A percentile compares a stretch with the other conserved stretches of the same genome.
Evolutionary conservation across 2,329 filamentous ascomycete species (phyloP).

Genomic region (Paracorniculantispora psalliotae): DNA sequence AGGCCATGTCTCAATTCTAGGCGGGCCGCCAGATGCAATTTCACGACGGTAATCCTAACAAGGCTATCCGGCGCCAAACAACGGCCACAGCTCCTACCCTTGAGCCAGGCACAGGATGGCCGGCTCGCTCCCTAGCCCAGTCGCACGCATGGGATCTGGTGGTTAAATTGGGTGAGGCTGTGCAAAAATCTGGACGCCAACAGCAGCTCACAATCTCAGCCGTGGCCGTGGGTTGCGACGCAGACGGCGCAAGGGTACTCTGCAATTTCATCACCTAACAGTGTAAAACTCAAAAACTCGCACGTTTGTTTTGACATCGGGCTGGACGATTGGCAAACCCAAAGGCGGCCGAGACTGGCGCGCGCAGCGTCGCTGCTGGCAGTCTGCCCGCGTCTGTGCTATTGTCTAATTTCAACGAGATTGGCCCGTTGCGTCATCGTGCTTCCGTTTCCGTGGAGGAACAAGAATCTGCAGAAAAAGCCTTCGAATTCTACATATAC

Average conservation of each 20-base stretch:
- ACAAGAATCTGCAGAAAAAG: not conserved
- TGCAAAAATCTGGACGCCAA: not conserved
- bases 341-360: not conserved
- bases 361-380: not conserved
- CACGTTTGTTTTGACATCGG: not conserved
- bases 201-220: not conserved
- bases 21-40: not conserved
- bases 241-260: not conserved
- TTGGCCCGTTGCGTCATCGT: not conserved
- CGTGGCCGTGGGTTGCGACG: not conserved
- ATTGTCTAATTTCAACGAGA: not conserved
- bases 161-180: not conserved
- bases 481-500: not conserved
- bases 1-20: not conserved
- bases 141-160: not conserved
- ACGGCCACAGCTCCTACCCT: not conserved
- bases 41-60: not conserved
- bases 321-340: no score
- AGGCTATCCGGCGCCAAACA: not conserved
- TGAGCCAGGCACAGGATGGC: not conserved
- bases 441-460: not conserved
- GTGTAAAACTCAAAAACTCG: not conserved
- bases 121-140: not conserved
- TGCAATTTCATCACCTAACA: not conserved
- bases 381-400: not conserved